phyloP scores from a whole-genome alignment of 2,329 filamentous ascomycete species.

The Nannizziopsis barbatae region DNA sequence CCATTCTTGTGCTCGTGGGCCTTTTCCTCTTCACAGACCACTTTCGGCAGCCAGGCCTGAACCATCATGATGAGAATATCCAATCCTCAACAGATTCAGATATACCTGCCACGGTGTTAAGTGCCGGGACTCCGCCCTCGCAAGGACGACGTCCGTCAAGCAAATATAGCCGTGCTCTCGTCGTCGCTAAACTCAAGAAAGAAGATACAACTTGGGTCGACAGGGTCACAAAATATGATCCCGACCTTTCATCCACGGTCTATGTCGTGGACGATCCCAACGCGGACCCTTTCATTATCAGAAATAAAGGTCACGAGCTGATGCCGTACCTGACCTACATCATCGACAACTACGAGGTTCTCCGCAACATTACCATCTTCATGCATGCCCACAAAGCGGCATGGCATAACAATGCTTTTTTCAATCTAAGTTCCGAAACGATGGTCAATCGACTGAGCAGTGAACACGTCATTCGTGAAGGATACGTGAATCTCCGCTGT shows the following conservation, averaged over 20 bases:
- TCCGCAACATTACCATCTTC: conserved; percentile 50
- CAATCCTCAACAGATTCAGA: neutral
- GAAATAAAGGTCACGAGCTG: conserved; percentile 52
- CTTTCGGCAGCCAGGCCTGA: no score
- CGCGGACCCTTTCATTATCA: conserved; percentile 41
- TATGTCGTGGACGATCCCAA: conserved; percentile 45
- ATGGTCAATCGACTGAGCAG: conserved; percentile 43
- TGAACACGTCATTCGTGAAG: conserved; percentile 41
- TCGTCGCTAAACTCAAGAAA: conserved; percentile 42
- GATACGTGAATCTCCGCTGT: conserved; percentile 52
- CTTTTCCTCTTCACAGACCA: neutral
- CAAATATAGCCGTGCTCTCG: conserved; percentile 43
- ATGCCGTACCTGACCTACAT: conserved; percentile 54
- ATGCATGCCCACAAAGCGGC: conserved; percentile 47
- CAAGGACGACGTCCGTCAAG: neutral
- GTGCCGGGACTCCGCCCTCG: neutral
- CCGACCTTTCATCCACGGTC: conserved; percentile 38
- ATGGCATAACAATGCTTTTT: conserved; percentile 51
- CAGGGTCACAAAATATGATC: conserved; percentile 31
- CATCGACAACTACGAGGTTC: conserved; percentile 50
- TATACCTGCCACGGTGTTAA: neutral
- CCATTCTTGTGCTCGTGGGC: neutral
- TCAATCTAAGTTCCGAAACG: conserved; percentile 40
- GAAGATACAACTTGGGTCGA: conserved; percentile 48
- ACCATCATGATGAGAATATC: no score